phyloP scores from a whole-genome alignment of 192 early-diverging fungal genomes.

The Backusella liffmaniae region DNA sequence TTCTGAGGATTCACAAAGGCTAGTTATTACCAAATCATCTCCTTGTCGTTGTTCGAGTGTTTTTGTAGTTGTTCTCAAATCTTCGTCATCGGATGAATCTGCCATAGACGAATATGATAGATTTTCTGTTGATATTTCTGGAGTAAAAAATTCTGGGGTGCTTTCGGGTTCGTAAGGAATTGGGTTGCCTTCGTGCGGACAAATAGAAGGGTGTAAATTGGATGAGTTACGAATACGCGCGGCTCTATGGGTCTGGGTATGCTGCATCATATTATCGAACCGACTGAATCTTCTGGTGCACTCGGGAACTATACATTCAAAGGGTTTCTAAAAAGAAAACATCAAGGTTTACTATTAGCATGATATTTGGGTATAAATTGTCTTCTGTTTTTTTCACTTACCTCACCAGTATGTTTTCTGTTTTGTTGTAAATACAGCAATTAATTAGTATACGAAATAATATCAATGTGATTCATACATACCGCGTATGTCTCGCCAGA shows the following conservation, averaged over 20 bases:
- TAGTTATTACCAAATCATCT: not conserved
- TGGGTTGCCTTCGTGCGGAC: not conserved
- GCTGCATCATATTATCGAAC: conserved; percentile 81
- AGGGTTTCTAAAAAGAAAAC: conserved; percentile 57
- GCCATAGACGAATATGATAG: not conserved
- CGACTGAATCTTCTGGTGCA: conserved; percentile 70
- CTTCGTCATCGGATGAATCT: conserved; percentile 11
- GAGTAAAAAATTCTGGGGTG: not conserved
- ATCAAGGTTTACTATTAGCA: not conserved
- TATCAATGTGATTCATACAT: not conserved
- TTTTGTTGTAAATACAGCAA: not conserved
- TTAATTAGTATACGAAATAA: not conserved
- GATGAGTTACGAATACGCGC: conserved; percentile 22
- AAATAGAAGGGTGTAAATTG: not conserved
- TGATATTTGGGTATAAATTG: not conserved
- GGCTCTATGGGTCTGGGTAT: conserved; percentile 62
- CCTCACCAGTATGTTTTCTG: conserved; percentile 37
- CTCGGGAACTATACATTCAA: conserved; percentile 62
- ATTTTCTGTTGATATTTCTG: not conserved
- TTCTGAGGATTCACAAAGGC: not conserved
- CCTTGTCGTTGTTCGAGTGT: not conserved
- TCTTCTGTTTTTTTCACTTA: not conserved
- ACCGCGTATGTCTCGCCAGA: conserved; percentile 49
- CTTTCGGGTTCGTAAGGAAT: not conserved
- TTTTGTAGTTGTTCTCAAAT: not conserved